Evolutionary conservation across 805 yeast genomes (phyloP), one percentile per base, ranked within the genome.

Genomic region (Candida multigemmis): DNA sequence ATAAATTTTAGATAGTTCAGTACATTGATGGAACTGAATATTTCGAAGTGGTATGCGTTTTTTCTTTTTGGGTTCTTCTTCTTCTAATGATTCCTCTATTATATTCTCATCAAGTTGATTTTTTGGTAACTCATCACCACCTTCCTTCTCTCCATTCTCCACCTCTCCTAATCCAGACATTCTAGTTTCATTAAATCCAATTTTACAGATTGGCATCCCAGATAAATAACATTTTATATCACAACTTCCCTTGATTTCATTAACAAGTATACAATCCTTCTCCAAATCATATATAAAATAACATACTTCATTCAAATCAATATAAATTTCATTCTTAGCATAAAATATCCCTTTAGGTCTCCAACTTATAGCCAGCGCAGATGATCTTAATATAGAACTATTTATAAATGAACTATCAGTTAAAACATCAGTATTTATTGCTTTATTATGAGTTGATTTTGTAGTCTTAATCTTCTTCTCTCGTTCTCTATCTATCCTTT

Each of bases 351-450:
- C 68, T 36, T 60, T 60, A 8, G 65, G 65, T 22, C 68, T 40
- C 68, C 68, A 61, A 37, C 51, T 58, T 20, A 60, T 53, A 1
- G 63, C 49, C 60, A 74, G 78, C 7, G 86, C 79, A 11, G 86
- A 71, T 0, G 93, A 77, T 36, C 86, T 69, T 3, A 86, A 68
- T 10, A 89, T 75, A 22, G 84, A 69, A 18, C 83, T 71, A 43
- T 81, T 81, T 34, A 79, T 62, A 16, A 44, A 29, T 7, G 35
- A 30, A 14, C 44, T 49, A 2, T 37, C 38, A 2, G 40, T 42
- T 6, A 54, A 36, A 5, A 47, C 48, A 31, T 56, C 63, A 2
- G 58, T 36, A 8, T 38, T 48, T 10, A 53, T 42, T 12, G 66
- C 61, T 15, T 52, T 55, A 37, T 60, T 60, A 24, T 52, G 56